A percentile compares a stretch with the other conserved stretches of the same genome.
Conservation (phyloP, 1,139 yeast genomes). For the Sugiyamaella grinbergsii region DNA sequence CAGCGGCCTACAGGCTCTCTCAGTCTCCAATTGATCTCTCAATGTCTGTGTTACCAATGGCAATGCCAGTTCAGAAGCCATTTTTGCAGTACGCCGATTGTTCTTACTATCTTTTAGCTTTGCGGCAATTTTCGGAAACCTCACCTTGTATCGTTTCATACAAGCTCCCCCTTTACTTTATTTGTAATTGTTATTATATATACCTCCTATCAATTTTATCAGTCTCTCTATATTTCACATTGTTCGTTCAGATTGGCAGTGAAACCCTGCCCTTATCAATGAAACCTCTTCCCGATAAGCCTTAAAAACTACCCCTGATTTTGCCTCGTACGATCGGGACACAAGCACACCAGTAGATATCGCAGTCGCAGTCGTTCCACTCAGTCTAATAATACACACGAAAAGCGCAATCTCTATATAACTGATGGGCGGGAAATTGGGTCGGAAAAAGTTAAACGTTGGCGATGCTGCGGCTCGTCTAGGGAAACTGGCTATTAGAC, state of each 20-base stretch:
- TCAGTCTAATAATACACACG: too few species aligned
- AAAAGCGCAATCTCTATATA: too few species aligned
- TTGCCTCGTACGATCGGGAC: too few species aligned
- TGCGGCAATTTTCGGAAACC: conserved; percentile 1
- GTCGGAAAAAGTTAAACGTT: too few species aligned
- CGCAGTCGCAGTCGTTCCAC: too few species aligned
- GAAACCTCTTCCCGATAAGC: background rate
- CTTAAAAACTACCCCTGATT: background rate
- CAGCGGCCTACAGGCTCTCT: conserved; percentile 11
- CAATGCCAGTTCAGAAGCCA: background rate
- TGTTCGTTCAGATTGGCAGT: background rate
- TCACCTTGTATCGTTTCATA: conserved; percentile 16
- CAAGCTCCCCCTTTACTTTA: too few species aligned
- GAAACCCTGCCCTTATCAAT: conserved; percentile 11
- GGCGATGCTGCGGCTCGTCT: background rate
- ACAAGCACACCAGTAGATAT: too few species aligned
- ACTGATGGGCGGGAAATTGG: too few species aligned
- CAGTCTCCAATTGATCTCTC: conserved; percentile 16
- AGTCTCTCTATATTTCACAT: background rate
- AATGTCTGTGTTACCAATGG: conserved; percentile 9
- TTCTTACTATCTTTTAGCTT: background rate
- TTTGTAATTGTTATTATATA: background rate
- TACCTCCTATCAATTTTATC: background rate
- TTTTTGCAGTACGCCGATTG: background rate
- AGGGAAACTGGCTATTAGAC: background rate